Conservation (phyloP, 2,329 filamentous ascomycete genomes). For the Nigrospora sphaerica region DNA sequence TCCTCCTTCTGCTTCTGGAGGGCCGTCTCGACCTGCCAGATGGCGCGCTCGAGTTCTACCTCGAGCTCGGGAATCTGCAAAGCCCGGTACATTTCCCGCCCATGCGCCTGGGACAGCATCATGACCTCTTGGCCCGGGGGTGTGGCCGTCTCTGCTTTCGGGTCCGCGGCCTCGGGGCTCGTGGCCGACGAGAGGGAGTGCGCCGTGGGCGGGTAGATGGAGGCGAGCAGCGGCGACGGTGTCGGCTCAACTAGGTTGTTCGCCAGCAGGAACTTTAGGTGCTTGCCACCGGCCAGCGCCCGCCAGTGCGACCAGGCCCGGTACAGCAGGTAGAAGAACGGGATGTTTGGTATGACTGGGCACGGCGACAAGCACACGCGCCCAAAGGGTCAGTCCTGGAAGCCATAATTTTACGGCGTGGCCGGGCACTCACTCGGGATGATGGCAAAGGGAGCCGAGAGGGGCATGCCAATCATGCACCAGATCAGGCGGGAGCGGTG, state of each 20-base stretch:
- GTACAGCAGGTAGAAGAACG: slow-evolving; percentile 94
- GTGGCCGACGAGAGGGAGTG: neutral
- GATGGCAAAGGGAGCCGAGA: slow-evolving; percentile 74
- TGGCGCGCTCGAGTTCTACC: slow-evolving; percentile 66
- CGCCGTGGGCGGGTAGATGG: slow-evolving; percentile 50
- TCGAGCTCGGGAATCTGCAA: slow-evolving; percentile 64
- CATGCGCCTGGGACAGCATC: slow-evolving; percentile 44
- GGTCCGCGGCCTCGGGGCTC: neutral
- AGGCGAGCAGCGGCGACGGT: slow-evolving; percentile 64
- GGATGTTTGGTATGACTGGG: slow-evolving; percentile 76
- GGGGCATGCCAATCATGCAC: slow-evolving; percentile 76
- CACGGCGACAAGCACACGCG: neutral
- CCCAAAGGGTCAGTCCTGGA: slow-evolving; percentile 7
- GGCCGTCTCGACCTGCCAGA: slow-evolving; percentile 61
- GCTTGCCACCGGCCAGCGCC: slow-evolving; percentile 75
- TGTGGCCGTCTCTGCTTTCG: neutral
- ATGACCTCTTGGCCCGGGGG: slow-evolving; percentile 19
- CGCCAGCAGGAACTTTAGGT: slow-evolving; percentile 73
- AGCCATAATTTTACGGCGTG: neutral
- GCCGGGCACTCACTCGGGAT: slow-evolving; percentile 62
- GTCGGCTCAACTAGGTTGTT: slow-evolving; percentile 61
- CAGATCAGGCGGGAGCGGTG: slow-evolving; percentile 73
- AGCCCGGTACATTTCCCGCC: slow-evolving; percentile 50
- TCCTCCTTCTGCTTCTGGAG: slow-evolving; percentile 28
- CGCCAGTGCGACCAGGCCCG: slow-evolving; percentile 88